These are phyloP conservation scores for Lasiosphaeriaceae sp. DNA, from an alignment of 495 filamentous ascomycete species.

Conservation along the genomic window DNA sequence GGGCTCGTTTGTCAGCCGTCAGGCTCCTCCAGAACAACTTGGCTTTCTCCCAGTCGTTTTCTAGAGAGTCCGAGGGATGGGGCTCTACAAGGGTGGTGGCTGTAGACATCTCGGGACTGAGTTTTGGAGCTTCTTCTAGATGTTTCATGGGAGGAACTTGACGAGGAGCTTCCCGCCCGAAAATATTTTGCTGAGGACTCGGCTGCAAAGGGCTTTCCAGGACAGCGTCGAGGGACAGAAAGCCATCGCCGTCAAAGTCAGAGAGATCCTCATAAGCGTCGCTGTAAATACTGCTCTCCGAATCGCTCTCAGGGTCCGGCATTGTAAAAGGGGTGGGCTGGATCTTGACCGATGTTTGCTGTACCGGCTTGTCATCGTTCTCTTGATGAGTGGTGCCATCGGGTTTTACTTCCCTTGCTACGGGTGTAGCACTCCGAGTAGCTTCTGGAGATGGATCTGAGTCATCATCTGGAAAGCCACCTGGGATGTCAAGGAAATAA, in stretches of 20 bases:
- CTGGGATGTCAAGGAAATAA: slow-evolving; percentile 38
- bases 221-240: slow-evolving; percentile 80
- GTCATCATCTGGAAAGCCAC: slow-evolving; percentile 41
- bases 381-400: neutral
- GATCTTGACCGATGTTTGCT: neutral
- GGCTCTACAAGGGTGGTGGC: slow-evolving; percentile 15
- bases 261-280: slow-evolving; percentile 79
- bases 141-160: slow-evolving; percentile 8
- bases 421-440: neutral
- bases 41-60: slow-evolving; percentile 57
- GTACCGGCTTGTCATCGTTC: neutral
- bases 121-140: slow-evolving; percentile 4
- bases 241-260: slow-evolving; percentile 67
- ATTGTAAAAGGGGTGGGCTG: neutral
- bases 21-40: slow-evolving; percentile 63
- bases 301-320: slow-evolving; percentile 27
- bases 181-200: neutral
- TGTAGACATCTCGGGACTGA: slow-evolving; percentile 7
- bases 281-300: slow-evolving; percentile 67
- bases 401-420: neutral
- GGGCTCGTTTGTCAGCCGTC: slow-evolving; percentile 51
- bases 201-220: slow-evolving; percentile 54
- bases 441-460: slow-evolving; percentile 19
- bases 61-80: slow-evolving; percentile 6
- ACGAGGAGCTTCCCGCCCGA: neutral